These are phyloP conservation scores for Blastomyces percursus DNA, from an alignment of 2,329 filamentous ascomycete genomes.

Conservation along the genomic window DNA sequence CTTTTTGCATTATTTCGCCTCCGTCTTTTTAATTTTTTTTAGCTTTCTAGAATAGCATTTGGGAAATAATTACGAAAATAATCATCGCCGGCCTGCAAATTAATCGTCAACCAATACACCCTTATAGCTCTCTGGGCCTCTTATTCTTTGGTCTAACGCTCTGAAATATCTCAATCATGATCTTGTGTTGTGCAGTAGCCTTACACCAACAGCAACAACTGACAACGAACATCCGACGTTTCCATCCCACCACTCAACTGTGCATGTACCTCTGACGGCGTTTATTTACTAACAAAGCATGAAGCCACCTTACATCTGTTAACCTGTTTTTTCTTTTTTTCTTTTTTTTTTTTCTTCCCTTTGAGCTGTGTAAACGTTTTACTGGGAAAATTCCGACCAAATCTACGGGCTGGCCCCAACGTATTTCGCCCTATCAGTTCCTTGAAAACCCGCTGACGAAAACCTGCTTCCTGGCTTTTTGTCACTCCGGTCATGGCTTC, in stretches of 20 bases:
- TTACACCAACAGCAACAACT: conserved; percentile 1
- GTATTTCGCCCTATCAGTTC: not conserved
- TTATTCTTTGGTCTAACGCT: not conserved
- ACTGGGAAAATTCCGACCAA: not conserved
- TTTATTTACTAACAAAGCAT: conserved; percentile 3
- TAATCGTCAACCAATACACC: not conserved
- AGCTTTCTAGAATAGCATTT: not conserved
- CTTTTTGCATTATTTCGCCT: not conserved
- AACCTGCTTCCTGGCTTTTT: not conserved
- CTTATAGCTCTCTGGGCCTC: not conserved
- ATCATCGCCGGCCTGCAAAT: not conserved
- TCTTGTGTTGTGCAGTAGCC: not conserved
- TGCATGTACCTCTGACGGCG: not conserved
- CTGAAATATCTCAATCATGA: not conserved
- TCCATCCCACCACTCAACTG: not conserved
- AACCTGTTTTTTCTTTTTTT: conserved; percentile 1
- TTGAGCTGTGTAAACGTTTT: not conserved
- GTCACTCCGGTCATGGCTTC: not conserved
- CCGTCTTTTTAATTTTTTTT: not conserved
- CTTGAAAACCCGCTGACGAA: not conserved
- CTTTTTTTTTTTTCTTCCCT: too few relatives aligned
- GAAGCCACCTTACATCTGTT: not conserved
- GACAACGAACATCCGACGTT: not conserved
- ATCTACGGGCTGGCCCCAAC: conserved; percentile 7
- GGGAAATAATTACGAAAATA: not conserved